Evolutionary conservation across 1,284 basidiomycete genomes (phyloP).

Genomic region (Microbotryum lychnidis-dioicae): DNA sequence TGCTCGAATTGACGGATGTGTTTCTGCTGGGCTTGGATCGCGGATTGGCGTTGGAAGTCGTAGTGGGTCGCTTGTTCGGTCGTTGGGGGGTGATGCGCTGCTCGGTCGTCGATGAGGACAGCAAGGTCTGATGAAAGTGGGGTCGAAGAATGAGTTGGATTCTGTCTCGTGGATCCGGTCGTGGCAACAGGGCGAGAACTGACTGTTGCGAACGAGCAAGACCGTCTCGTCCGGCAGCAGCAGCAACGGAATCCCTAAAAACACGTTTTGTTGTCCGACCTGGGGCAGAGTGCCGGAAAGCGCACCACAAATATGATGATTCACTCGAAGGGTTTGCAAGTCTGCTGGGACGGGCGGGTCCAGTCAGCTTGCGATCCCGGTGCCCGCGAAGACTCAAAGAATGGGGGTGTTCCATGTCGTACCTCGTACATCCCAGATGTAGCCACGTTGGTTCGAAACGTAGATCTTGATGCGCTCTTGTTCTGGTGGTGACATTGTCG

Average conservation of each 20-base stretch:
- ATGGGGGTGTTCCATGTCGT: constrained; percentile 19
- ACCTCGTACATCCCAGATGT: constrained; percentile 72
- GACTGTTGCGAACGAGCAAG: constrained; percentile 70
- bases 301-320: constrained; percentile 75
- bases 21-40: constrained; percentile 49
- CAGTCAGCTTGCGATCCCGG: not conserved
- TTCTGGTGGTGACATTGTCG: too few relatives aligned
- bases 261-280: constrained; percentile 92
- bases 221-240: constrained; percentile 88
- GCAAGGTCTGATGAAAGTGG: constrained; percentile 54
- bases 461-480: constrained; percentile 42
- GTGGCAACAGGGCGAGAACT: constrained; percentile 22
- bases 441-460: constrained; percentile 61
- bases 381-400: not conserved
- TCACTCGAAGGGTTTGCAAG: constrained; percentile 63
- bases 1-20: constrained; percentile 42
- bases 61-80: constrained; percentile 33
- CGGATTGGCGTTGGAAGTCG: constrained; percentile 42
- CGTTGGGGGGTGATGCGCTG: constrained; percentile 55
- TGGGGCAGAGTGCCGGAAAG: constrained; percentile 86
- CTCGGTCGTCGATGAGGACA: constrained; percentile 64
- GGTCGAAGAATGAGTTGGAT: not conserved
- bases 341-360: constrained; percentile 45
- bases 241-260: constrained; percentile 80
- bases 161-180: not conserved